A percentile compares a stretch with the other conserved stretches of the same genome.
phyloP scores from a whole-genome alignment of 768 basidiomycete species.

The Hypsizygus marmoreus region DNA sequence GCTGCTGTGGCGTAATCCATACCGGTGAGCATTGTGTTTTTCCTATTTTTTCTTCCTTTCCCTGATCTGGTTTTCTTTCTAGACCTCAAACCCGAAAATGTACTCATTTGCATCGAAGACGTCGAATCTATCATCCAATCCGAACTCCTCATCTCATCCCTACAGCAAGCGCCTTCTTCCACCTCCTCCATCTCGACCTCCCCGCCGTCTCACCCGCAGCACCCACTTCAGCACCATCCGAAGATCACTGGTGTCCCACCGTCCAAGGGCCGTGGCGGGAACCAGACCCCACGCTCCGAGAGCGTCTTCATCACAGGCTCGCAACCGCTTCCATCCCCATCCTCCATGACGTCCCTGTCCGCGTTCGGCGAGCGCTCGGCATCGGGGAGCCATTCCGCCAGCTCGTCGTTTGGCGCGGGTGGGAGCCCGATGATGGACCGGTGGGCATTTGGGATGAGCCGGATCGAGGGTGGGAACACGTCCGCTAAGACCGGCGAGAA shows the following conservation, averaged over 20 bases:
- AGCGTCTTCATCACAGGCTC: conserved; percentile 83
- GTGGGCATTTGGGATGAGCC: conserved; percentile 91
- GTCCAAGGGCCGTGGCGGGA: conserved; percentile 90
- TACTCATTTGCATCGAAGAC: conserved; percentile 95
- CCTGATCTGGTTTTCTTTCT: conserved; percentile 13
- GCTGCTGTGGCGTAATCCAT: conserved; percentile 96
- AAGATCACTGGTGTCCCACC: conserved; percentile 92
- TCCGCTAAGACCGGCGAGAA: not conserved
- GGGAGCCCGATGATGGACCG: conserved; percentile 69
- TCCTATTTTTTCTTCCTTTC: not conserved
- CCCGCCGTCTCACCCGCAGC: conserved; percentile 15
- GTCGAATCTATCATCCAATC: conserved; percentile 90
- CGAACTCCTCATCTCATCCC: conserved; percentile 59
- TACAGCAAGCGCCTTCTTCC: conserved; percentile 24
- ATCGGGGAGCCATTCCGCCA: conserved; percentile 3
- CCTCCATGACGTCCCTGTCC: conserved; percentile 39
- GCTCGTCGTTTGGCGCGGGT: conserved; percentile 46
- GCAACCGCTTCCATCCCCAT: conserved; percentile 89
- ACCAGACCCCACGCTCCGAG: conserved; percentile 90
- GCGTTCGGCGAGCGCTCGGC: conserved; percentile 15
- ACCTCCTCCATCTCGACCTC: conserved; percentile 27
- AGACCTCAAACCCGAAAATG: conserved; percentile 98
- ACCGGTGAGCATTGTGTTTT: conserved; percentile 66
- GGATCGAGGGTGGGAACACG: conserved; percentile 50
- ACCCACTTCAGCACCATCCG: conserved; percentile 44